Percentiles rank a stretch among this genome's conserved stretches.
phyloP scores from a whole-genome alignment of 257 asterid species.

The Salvia rosmarinus region DNA sequence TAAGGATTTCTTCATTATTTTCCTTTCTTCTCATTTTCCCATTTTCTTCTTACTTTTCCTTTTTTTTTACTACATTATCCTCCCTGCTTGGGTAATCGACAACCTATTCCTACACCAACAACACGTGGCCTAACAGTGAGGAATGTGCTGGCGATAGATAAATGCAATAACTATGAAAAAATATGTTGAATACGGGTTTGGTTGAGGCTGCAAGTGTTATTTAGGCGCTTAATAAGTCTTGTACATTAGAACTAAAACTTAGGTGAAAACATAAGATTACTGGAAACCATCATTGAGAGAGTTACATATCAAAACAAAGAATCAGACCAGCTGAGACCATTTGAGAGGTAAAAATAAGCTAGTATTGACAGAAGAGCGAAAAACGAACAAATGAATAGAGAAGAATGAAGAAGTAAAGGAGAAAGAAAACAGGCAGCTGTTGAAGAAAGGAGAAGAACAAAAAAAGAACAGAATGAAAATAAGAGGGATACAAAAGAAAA shows the following conservation, averaged over 20 bases:
- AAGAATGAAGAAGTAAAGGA: not conserved
- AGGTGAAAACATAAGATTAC: not conserved
- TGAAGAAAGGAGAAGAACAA: not conserved
- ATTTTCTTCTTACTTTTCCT: not conserved
- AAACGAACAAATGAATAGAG: not conserved
- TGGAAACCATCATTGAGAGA: not conserved
- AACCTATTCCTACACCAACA: not conserved
- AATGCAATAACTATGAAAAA: not conserved
- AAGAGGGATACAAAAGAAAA: not conserved
- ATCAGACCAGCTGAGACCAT: not conserved
- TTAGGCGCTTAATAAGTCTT: not conserved
- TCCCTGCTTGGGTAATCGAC: not conserved
- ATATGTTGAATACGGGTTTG: not conserved
- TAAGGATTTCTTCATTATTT: not conserved
- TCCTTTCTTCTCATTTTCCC: not conserved
- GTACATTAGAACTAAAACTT: not conserved
- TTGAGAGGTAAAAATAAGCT: not conserved
- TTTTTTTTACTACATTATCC: not conserved
- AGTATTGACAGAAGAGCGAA: not conserved
- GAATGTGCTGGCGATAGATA: not conserved
- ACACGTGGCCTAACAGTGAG: not conserved
- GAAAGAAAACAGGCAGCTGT: not conserved
- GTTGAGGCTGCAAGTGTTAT: not conserved
- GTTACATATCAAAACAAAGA: slow-evolving; percentile 16
- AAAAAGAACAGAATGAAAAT: not conserved